phyloP scores from a whole-genome alignment of 192 early-diverging fungal species.

The Backusella morwellensis region DNA sequence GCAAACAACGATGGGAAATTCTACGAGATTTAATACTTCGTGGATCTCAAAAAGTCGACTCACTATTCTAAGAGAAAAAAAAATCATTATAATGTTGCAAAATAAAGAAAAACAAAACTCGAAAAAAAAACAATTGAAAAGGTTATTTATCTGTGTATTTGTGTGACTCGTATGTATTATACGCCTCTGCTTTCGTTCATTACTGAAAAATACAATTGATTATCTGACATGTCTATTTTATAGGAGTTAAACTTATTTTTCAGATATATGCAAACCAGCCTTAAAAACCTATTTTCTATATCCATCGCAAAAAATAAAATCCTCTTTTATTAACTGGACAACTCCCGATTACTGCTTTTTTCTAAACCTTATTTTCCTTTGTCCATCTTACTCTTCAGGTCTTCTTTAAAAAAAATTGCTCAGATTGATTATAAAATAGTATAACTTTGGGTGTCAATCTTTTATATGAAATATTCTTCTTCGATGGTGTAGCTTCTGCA shows the following conservation, averaged over 20 bases:
- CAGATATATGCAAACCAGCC: too few species aligned
- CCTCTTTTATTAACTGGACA: neutral
- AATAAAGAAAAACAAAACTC: neutral
- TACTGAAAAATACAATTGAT: neutral
- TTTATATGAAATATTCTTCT: neutral
- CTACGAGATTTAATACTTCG: constrained; percentile 14
- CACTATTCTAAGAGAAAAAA: neutral
- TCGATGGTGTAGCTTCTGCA: neutral
- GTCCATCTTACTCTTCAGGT: neutral
- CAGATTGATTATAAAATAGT: neutral
- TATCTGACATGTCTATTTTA: neutral
- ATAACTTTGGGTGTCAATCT: neutral
- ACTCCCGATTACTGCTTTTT: neutral
- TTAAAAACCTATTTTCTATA: neutral
- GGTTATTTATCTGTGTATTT: neutral
- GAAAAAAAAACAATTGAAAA: neutral
- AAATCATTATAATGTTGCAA: neutral
- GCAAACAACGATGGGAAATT: constrained; percentile 4
- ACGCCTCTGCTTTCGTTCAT: too few species aligned
- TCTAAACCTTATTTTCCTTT: neutral
- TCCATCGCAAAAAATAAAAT: too few species aligned
- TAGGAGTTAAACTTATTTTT: neutral
- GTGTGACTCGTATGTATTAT: neutral
- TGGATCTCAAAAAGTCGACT: constrained; percentile 6
- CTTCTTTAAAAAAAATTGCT: too few species aligned